These are phyloP conservation scores for Penicillium paradoxum DNA, from an alignment of 495 filamentous ascomycete species.

Conservation along the genomic window DNA sequence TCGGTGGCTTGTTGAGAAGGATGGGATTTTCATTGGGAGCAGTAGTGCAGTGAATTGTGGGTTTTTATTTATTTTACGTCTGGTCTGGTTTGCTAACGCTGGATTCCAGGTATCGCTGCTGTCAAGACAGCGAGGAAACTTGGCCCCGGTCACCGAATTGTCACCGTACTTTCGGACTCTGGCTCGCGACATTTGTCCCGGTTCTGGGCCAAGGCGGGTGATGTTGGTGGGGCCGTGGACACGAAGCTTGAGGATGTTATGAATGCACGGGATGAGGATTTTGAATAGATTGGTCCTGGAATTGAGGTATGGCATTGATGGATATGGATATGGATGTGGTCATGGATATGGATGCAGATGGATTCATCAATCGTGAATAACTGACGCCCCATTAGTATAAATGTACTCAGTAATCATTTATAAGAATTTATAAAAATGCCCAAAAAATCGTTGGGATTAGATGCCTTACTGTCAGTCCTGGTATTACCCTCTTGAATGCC, in stretches of 20 bases:
- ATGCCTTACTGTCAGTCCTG: neutral
- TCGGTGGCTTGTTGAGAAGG: slow-evolving; percentile 88
- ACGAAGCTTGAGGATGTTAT: slow-evolving; percentile 51
- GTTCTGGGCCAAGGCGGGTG: slow-evolving; percentile 82
- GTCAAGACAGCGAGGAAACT: slow-evolving; percentile 71
- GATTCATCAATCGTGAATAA: neutral
- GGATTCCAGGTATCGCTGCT: slow-evolving; percentile 64
- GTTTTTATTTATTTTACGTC: slow-evolving; percentile 20
- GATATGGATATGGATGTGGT: neutral
- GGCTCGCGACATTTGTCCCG: slow-evolving; percentile 88
- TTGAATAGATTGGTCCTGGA: slow-evolving; percentile 14
- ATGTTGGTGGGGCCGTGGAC: slow-evolving; percentile 55
- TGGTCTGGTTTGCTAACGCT: neutral
- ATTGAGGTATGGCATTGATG: neutral
- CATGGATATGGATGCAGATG: neutral
- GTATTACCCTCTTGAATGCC: neutral
- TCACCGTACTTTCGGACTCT: slow-evolving; percentile 89
- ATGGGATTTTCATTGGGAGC: slow-evolving; percentile 91
- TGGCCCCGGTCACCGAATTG: slow-evolving; percentile 72
- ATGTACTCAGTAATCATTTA: neutral
- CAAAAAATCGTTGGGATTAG: neutral
- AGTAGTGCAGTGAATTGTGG: slow-evolving; percentile 92
- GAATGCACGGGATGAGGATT: slow-evolving; percentile 37
- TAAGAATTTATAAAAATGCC: neutral
- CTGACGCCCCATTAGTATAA: neutral